These are phyloP conservation scores for Pyronema omphalodes DNA, from an alignment of 495 filamentous ascomycete genomes.

Conservation along the genomic window DNA sequence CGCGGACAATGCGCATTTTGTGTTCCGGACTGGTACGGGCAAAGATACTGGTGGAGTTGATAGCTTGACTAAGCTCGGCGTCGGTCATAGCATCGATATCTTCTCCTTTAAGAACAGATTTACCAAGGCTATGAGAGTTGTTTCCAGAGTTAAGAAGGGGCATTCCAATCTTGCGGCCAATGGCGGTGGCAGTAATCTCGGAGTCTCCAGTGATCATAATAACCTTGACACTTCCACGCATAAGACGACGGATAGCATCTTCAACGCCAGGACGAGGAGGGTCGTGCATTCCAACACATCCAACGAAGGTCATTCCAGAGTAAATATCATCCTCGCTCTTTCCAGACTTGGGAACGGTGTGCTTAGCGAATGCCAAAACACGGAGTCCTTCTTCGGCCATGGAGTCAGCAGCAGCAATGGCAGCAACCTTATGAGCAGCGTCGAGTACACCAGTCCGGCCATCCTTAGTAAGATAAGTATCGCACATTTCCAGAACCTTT, in stretches of 20 bases:
- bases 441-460: conserved; percentile 79
- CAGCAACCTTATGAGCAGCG: conserved; percentile 50
- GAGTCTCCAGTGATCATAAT: conserved; percentile 99
- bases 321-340: conserved; percentile 46
- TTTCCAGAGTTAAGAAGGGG: conserved; percentile 33
- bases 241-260: conserved; percentile 71
- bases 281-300: conserved; percentile 91
- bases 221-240: conserved; percentile 83
- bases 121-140: conserved; percentile 31
- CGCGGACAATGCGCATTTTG: conserved; percentile 89
- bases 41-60: conserved; percentile 78
- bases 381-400: conserved; percentile 86
- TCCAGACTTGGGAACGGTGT: conserved; percentile 26
- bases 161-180: conserved; percentile 87
- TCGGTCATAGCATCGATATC: conserved; percentile 84
- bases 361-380: conserved; percentile 83
- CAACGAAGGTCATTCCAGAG: conserved; percentile 69
- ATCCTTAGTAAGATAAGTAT: conserved; percentile 74
- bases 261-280: conserved; percentile 79
- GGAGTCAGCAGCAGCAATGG: conserved; percentile 61
- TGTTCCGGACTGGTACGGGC: conserved; percentile 92
- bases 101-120: conserved; percentile 66
- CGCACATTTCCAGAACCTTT: conserved; percentile 65
- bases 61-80: conserved; percentile 59
- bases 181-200: conserved; percentile 81